Evolutionary conservation across 2,329 filamentous ascomycete species (phyloP).

Genomic region (Pseudogymnoascus sp.): DNA sequence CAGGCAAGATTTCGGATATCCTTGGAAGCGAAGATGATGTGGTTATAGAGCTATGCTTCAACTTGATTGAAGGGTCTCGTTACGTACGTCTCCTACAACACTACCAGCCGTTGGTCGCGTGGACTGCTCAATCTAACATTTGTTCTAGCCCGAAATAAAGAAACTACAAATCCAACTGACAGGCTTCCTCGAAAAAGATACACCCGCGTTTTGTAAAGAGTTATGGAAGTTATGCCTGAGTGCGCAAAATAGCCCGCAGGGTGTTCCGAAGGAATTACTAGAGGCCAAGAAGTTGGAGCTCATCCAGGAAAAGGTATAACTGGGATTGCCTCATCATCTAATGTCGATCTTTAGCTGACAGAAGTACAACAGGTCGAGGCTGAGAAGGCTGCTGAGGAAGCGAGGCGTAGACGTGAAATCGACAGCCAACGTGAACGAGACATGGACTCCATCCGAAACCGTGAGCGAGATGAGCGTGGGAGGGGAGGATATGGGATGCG

Average conservation of each 20-base stretch:
- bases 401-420: conserved; percentile 61
- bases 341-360: background rate
- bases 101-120: background rate
- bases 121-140: conserved; percentile 23
- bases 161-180: conserved; percentile 88
- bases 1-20: conserved; percentile 75
- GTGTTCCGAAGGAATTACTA: conserved; percentile 86
- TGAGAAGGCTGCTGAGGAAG: conserved; percentile 70
- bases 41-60: conserved; percentile 74
- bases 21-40: conserved; percentile 93
- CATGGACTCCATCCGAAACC: conserved; percentile 56
- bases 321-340: background rate
- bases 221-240: conserved; percentile 87
- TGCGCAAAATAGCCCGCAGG: conserved; percentile 78
- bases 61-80: conserved; percentile 61
- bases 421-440: conserved; percentile 64
- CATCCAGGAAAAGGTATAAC: conserved; percentile 78
- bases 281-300: conserved; percentile 95
- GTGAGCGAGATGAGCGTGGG: conserved; percentile 48
- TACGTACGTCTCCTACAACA: conserved; percentile 49
- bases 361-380: conserved; percentile 56
- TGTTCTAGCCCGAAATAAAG: conserved; percentile 80
- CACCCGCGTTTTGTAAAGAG: conserved; percentile 80
- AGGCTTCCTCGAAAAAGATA: conserved; percentile 91
- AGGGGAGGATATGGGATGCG: conserved; percentile 42